Percentiles rank a stretch among this genome's conserved stretches.
phyloP scores from a whole-genome alignment of 768 basidiomycete genomes.

The Suillus paluster region DNA sequence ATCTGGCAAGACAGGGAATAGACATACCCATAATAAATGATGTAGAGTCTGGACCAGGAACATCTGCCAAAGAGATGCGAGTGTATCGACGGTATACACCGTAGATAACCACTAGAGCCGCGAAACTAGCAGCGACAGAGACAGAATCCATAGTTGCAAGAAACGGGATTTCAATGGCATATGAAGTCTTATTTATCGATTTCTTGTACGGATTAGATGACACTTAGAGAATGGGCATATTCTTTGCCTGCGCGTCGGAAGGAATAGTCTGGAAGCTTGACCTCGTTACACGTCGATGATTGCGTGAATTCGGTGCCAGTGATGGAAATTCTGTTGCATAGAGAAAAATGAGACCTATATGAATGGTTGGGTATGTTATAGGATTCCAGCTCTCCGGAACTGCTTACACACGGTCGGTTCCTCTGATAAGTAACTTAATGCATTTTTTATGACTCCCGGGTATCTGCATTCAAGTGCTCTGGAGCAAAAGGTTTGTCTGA shows the following conservation, averaged over 20 bases:
- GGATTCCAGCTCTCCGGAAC: neutral
- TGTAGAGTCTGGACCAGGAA: conserved; percentile 24
- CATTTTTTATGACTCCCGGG: neutral
- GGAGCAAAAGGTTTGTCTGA: too few species aligned
- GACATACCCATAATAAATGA: conserved; percentile 25
- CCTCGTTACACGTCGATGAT: neutral
- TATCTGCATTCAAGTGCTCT: too few species aligned
- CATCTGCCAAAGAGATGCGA: conserved; percentile 16
- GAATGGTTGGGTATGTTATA: neutral
- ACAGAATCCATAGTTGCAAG: conserved; percentile 16
- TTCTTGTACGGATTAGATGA: conserved; percentile 10
- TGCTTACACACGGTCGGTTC: neutral
- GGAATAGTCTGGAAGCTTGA: neutral
- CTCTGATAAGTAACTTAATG: too few species aligned
- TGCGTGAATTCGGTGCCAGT: neutral
- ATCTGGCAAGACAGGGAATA: neutral
- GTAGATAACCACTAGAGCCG: conserved; percentile 14
- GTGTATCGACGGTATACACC: conserved; percentile 5
- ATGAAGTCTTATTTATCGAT: conserved; percentile 7
- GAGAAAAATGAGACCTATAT: neutral
- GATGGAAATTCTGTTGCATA: neutral
- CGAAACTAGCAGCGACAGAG: conserved; percentile 6
- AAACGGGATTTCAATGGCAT: neutral
- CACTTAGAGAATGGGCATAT: conserved; percentile 6
- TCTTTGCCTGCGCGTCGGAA: conserved; percentile 10